Percentiles rank a stretch among this genome's conserved stretches.
phyloP scores from a whole-genome alignment of 208 protist genomes.

The Trichomonas gallinae region DNA sequence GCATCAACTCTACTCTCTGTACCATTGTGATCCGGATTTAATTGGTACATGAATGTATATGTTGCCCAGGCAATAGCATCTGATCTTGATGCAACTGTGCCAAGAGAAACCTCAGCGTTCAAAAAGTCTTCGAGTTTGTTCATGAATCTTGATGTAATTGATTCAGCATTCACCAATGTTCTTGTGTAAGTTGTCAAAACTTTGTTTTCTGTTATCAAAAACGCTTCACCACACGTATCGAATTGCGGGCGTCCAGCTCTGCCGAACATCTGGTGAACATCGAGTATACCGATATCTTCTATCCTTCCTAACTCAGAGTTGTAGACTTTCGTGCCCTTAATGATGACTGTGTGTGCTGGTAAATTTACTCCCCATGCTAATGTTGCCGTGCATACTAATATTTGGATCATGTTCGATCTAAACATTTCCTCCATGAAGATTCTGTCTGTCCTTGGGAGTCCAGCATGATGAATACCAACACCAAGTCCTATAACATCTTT shows the following conservation, averaged over 20 bases:
- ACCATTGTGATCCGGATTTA: conserved; percentile 42
- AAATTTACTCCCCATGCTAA: conserved; percentile 99
- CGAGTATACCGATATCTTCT: conserved; percentile 79
- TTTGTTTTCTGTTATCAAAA: conserved; percentile 76
- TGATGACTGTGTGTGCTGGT: conserved; percentile 97
- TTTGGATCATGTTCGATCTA: conserved; percentile 67
- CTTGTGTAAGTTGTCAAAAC: conserved; percentile 93
- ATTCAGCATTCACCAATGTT: conserved; percentile 90
- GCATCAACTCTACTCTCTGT: background rate
- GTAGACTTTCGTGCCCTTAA: conserved; percentile 98
- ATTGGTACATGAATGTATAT: conserved; percentile 90
- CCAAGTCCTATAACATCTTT: conserved; percentile 77
- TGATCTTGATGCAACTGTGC: conserved; percentile 67
- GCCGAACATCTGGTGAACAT: conserved; percentile 99
- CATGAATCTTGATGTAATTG: conserved; percentile 94
- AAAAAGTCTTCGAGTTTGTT: conserved; percentile 80
- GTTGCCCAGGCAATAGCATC: conserved; percentile 93
- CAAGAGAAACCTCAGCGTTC: conserved; percentile 93
- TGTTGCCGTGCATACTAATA: conserved; percentile 95
- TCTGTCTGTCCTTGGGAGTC: conserved; percentile 78
- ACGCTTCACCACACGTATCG: conserved; percentile 74
- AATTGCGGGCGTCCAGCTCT: conserved; percentile 85
- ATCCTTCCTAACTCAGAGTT: conserved; percentile 77
- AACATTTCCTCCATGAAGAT: conserved; percentile 90
- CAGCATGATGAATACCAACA: conserved; percentile 97